Percentiles rank a stretch among this genome's conserved stretches.
These are phyloP conservation scores for Neoascochyta sp. DNA, from an alignment of 2,329 filamentous ascomycete species.

Conservation along the genomic window DNA sequence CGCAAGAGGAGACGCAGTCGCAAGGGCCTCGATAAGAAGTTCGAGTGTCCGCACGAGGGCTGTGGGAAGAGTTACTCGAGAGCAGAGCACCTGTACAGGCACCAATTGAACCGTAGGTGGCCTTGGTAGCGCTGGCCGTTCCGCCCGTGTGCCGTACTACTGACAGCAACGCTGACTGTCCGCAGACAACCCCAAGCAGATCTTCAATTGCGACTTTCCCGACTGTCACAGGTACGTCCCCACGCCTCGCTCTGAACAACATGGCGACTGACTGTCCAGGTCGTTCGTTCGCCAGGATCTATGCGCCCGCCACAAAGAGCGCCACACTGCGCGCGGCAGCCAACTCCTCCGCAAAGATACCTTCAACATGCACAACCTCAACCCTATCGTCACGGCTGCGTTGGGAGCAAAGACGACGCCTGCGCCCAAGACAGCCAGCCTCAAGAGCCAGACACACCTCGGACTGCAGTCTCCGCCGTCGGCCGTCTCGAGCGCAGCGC, in stretches of 20 bases:
- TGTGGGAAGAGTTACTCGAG: conserved; percentile 96
- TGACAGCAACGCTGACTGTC: conserved; percentile 9
- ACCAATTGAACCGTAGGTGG: conserved; percentile 83
- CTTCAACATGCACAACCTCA: conserved; percentile 51
- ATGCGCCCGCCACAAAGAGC: conserved; percentile 62
- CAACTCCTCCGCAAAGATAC: conserved; percentile 72
- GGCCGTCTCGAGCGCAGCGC: conserved; percentile 16
- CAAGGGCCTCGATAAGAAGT: conserved; percentile 73
- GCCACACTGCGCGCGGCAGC: conserved; percentile 61
- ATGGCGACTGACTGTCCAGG: conserved; percentile 38
- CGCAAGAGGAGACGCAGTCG: conserved; percentile 66
- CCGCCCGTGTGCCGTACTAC: not conserved
- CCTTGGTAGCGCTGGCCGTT: not conserved
- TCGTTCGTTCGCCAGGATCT: conserved; percentile 92
- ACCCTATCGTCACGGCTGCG: conserved; percentile 41
- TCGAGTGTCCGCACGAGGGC: conserved; percentile 70
- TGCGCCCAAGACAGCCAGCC: conserved; percentile 14
- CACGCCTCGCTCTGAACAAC: too few relatives aligned
- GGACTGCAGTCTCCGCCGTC: conserved; percentile 34
- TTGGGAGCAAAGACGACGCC: conserved; percentile 31
- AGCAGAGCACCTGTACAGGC: conserved; percentile 92
- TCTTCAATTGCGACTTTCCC: conserved; percentile 88
- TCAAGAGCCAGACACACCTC: conserved; percentile 16
- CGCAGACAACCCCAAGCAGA: conserved; percentile 85
- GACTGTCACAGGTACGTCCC: conserved; percentile 62